These are phyloP conservation scores for Cordyceps tenuipes DNA, from an alignment of 2,329 filamentous ascomycete genomes.

Conservation along the genomic window DNA sequence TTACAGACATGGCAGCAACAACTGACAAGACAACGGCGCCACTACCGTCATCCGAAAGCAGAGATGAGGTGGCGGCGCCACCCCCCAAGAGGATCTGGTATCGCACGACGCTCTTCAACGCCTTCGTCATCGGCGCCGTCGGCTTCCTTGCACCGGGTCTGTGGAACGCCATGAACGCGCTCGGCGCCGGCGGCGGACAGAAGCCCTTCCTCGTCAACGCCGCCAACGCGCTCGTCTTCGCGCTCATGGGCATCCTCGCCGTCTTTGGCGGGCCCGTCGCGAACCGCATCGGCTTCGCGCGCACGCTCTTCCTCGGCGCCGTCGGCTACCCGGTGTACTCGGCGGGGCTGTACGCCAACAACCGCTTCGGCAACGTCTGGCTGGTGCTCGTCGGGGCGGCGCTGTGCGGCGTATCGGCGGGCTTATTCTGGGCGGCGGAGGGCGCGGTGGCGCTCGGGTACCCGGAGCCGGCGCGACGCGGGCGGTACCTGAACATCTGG, in stretches of 20 bases:
- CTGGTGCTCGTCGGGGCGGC: conserved; percentile 41
- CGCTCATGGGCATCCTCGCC: conserved; percentile 36
- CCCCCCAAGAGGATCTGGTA: conserved; percentile 31
- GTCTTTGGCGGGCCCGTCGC: conserved; percentile 39
- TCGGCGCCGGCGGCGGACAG: conserved; percentile 44
- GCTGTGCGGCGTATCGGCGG: conserved; percentile 38
- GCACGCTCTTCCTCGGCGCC: conserved; percentile 36
- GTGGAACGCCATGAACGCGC: conserved; percentile 48
- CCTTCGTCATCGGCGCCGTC: conserved; percentile 42
- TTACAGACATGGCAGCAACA: neutral
- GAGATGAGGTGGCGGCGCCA: neutral
- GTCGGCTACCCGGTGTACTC: conserved; percentile 40
- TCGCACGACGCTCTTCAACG: conserved; percentile 44
- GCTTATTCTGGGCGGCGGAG: conserved; percentile 43
- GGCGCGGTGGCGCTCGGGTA: conserved; percentile 42
- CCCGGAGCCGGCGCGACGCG: conserved; percentile 37
- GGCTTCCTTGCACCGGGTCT: conserved; percentile 43
- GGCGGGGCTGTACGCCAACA: conserved; percentile 41
- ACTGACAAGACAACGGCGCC: neutral
- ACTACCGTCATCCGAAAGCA: neutral
- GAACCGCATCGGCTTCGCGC: conserved; percentile 38
- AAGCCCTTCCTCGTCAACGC: conserved; percentile 42
- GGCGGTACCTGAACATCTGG: conserved; percentile 28
- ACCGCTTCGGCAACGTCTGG: conserved; percentile 43
- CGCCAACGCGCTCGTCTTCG: conserved; percentile 42